A percentile compares a stretch with the other conserved stretches of the same genome.
Conservation (phyloP, 1,139 yeast species). For the Suhomyces atakaporum region DNA sequence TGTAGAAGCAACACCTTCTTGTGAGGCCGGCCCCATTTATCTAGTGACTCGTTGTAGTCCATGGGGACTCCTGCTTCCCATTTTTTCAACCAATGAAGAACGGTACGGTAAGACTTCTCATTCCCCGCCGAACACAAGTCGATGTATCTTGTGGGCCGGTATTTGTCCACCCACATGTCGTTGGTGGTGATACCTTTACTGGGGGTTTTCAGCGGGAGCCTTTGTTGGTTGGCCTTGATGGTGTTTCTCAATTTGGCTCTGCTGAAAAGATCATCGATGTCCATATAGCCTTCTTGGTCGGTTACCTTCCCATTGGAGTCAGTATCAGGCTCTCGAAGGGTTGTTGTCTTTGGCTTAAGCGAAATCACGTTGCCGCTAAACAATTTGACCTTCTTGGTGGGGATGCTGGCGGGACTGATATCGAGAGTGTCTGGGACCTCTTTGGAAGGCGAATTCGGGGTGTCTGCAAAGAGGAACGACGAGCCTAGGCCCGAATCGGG, state of each 20-base stretch:
- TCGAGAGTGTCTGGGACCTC: conserved; percentile 1
- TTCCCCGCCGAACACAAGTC: conserved; percentile 72
- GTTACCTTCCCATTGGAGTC: conserved; percentile 9
- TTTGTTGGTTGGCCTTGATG: conserved; percentile 22
- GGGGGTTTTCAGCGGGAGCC: conserved; percentile 11
- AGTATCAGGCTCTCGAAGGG: no score
- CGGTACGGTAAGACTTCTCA: conserved; percentile 70
- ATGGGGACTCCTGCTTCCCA: conserved; percentile 65
- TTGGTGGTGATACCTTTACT: no score
- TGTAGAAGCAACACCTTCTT: conserved; percentile 70
- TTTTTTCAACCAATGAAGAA: conserved; percentile 76
- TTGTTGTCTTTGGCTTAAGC: conserved; percentile 22
- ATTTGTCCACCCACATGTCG: conserved; percentile 75
- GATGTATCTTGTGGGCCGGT: conserved; percentile 71
- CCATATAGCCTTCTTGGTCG: conserved; percentile 19
- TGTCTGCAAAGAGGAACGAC: conserved; percentile 8
- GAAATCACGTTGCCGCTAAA: conserved; percentile 27
- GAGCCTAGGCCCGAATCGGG: conserved; percentile 3
- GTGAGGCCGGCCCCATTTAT: conserved; percentile 70
- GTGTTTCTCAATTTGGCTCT: conserved; percentile 30
- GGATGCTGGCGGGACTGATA: conserved; percentile 3
- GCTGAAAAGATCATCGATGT: conserved; percentile 35
- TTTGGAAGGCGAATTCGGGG: no score
- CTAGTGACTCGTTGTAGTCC: conserved; percentile 32
- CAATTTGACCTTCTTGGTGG: conserved; percentile 25